Evolutionary conservation across 257 asterid genomes (phyloP).

Genomic region (Solanum rostratum): DNA sequence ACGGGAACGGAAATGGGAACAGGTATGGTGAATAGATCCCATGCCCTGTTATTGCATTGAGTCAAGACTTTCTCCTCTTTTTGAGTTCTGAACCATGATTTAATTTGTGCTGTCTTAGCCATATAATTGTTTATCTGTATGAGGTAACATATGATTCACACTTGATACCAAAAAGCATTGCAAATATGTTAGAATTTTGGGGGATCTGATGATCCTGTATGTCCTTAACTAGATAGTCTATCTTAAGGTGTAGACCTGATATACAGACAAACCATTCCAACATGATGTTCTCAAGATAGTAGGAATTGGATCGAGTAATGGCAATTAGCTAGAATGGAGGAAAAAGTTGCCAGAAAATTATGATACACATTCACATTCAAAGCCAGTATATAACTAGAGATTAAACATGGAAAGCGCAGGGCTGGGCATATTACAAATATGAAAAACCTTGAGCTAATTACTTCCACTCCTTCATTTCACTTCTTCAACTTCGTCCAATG

Average conservation of each 20-base stretch:
- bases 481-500: constrained; percentile 63
- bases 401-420: constrained; percentile 1
- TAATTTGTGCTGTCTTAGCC: not conserved
- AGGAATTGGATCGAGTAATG: not conserved
- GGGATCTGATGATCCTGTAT: not conserved
- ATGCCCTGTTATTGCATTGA: not conserved
- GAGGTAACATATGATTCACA: not conserved
- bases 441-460: not conserved
- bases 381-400: constrained; percentile 3
- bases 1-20: not conserved
- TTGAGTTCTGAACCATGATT: not conserved
- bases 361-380: constrained; percentile 9
- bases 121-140: not conserved
- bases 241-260: not conserved
- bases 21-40: not conserved
- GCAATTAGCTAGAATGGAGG: not conserved
- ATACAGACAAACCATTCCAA: not conserved
- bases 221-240: not conserved
- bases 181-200: not conserved
- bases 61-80: not conserved
- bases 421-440: constrained; percentile 8
- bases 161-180: not conserved
- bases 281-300: not conserved
- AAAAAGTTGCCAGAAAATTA: not conserved
- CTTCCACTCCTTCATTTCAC: constrained; percentile 15